Evolutionary conservation across 1,139 yeast genomes (phyloP), one percentile per base, ranked within the genome.

Genomic region (Saccharomyces uvarum): DNA sequence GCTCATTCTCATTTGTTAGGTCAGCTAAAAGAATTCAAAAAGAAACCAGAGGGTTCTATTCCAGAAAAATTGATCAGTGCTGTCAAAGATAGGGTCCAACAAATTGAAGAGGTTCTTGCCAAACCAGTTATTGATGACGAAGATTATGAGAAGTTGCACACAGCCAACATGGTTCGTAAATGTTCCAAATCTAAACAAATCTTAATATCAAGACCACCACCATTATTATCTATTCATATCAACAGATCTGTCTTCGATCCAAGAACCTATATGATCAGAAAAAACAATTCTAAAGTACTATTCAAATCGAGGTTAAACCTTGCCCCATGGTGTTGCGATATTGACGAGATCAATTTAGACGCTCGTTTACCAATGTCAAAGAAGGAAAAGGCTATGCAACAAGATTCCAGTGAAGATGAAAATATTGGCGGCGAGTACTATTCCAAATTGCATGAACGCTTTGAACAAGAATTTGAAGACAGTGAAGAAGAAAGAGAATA

Each of bases 181-280:
- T 82, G 89, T 6, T 84, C 81, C 53, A 91, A 91, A 70, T 83
- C 91, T 6, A 90, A 89, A 69, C 97, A 90, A 68, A 84, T 85
- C 26, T 77, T 82, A 65, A 78, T 89, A 60, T 80, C 90, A 27
- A 78, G 90, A 64, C 97, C 97, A 0, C 91, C 97, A 2, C 88
- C 95, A 14, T 77, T 89, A 58, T 75, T 91, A 54, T 82, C 93
- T 54, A 80, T 91, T 51, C 97, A 91, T 70, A 86, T 91, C 56
- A 91, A 91, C 69, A 80, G 98, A 65, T 88, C 96, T 2, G 97
- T 89, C 9, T 91, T 90, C 71, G 97, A 91, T 70, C 88, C 95
- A 53, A 75, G 82, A 56, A 88, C 96, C 0, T 93, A 87, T 58
- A 81, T 81, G 77, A 85, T 89, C 32, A 82, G 89, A 57, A 91